Base-by-base conservation (phyloP, 345 rosid genomes). In the Salix purpurea region DNA sequence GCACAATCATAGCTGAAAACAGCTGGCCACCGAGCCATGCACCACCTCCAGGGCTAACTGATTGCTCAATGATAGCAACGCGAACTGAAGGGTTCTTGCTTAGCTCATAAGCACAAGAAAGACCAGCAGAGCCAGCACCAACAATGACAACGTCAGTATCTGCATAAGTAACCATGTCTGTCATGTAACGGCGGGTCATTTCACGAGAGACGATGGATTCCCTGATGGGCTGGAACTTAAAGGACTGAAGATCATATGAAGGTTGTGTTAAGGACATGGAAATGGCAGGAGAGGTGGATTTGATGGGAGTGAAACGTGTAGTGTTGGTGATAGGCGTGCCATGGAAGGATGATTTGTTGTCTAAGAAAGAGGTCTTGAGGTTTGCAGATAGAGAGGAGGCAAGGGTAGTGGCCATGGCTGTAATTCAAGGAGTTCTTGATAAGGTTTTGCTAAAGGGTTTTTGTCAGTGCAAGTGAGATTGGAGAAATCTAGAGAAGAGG, bases 1-100 rank as follows among this genome's bases (percentile, higher is more conserved):
- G 89, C 72, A 94, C 98, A 6, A 92, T 90, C 97, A 78, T 91
- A 80, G 77, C 70, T 6, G 71, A 73, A 32, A 73, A 78, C 11
- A 78, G 44, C 61, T 78, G 81, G 60, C 81, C 81, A 15, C 81
- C 81, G 58, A 78, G 81, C 81, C 81, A 78, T 18, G 81, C 81
- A 18, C 81, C 81, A 5, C 81, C 81, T 28, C 81, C 81, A 10
- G 81, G 81, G 72, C 81, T 78, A 26, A 78, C 81, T 0, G 81
- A 78, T 67, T 78, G 81, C 19, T 78, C 81, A 26, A 78, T 67
- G 15, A 78, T 78, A 10, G 81, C 81, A 1, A 78, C 39, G 10
- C 72, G 34, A 71, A 78, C 10, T 15, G 48, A 30, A 7, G 76
- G 81, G 76, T 78, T 78, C 81, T 78, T 78, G 76, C 81, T 78